phyloP scores from a whole-genome alignment of 768 basidiomycete species.

The Pulveroboletus sp. region DNA sequence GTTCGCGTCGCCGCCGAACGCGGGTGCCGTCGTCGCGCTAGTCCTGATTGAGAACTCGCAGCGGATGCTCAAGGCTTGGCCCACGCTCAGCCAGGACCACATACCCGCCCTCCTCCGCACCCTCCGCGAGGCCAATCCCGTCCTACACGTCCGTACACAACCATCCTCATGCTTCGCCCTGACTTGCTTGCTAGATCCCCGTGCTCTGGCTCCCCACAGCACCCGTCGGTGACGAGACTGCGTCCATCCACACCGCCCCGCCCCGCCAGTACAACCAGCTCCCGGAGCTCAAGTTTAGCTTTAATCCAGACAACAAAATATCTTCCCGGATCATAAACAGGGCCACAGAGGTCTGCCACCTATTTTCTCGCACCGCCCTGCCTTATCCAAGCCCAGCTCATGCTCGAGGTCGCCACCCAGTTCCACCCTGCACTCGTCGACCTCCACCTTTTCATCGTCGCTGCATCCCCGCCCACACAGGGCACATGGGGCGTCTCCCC shows the following conservation, averaged over 20 bases:
- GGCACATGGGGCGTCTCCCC: slow-evolving; percentile 24
- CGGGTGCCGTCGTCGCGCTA: slow-evolving; percentile 33
- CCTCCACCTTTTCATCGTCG: slow-evolving; percentile 53
- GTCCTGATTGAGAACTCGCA: slow-evolving; percentile 56
- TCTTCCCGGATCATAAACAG: slow-evolving; percentile 40
- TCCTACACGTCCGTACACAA: slow-evolving; percentile 37
- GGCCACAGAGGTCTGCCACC: slow-evolving; percentile 42
- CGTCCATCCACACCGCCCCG: slow-evolving; percentile 17
- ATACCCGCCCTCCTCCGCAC: slow-evolving; percentile 41
- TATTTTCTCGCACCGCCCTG: not conserved
- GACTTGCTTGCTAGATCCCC: slow-evolving; percentile 23
- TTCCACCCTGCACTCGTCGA: slow-evolving; percentile 33
- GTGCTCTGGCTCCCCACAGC: slow-evolving; percentile 46
- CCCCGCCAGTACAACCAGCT: slow-evolving; percentile 42
- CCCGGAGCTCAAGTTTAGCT: slow-evolving; percentile 41
- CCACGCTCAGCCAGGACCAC: slow-evolving; percentile 46
- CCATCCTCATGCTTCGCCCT: not conserved
- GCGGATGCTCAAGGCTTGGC: slow-evolving; percentile 42
- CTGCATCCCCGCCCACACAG: slow-evolving; percentile 43
- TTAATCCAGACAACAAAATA: slow-evolving; percentile 41
- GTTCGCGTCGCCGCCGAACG: slow-evolving; percentile 17
- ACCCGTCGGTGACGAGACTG: slow-evolving; percentile 33
- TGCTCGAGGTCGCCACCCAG: slow-evolving; percentile 28
- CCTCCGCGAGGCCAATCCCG: slow-evolving; percentile 37
- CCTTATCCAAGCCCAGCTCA: slow-evolving; percentile 16